Evolutionary conservation across 257 asterid species (phyloP), one percentile per base, ranked within the genome.

Genomic region (Jacaranda mimosifolia): DNA sequence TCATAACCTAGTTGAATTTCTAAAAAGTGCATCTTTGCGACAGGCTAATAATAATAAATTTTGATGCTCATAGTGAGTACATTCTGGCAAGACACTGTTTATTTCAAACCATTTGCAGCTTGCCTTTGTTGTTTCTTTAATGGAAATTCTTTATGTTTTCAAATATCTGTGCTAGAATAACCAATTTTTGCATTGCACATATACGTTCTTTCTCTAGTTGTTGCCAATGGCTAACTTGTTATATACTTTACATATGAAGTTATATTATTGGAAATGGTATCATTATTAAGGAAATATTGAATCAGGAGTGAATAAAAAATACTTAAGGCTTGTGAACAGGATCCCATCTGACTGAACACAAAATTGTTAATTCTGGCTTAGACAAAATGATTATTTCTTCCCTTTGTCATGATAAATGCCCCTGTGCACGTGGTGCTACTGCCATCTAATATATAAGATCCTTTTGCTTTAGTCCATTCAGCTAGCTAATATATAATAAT

Each of bases 401-500:
- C 35, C 45, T 56, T n/a, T 76, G 72, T 63, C 51, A 36, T 67
- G 45, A n/a, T 58, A 64, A 72, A 59, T 72, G 75, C 39, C 3
- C 51, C 12, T 45, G 4, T 19, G 35, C 48, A 63, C 17, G 14
- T 69, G 59, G 35, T 66, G 68, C 68, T 75, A 35, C 39, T 74
- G 18, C 69, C 57, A 43, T 58, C 7, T 65, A 71, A 19, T 63
- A 19, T 21, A 21, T 45, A 42, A 6, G 70, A 52, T 73, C 17
- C 52, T 73, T 74, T 80, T 35, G 7, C 60, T 65, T 71, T 48
- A 59, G 46, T 79, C 45, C 42, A 26, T 76, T 80, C 43, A 68
- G 55, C 57, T 57, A 60, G 69, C 82, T 82, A 69, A 78, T 70
- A 17, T 63, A 55, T 72, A 68, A 64, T 81, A 56, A 58, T 68